These are phyloP conservation scores for Ceratocystis destructans DNA, from an alignment of 2,329 filamentous ascomycete species.

Conservation along the genomic window DNA sequence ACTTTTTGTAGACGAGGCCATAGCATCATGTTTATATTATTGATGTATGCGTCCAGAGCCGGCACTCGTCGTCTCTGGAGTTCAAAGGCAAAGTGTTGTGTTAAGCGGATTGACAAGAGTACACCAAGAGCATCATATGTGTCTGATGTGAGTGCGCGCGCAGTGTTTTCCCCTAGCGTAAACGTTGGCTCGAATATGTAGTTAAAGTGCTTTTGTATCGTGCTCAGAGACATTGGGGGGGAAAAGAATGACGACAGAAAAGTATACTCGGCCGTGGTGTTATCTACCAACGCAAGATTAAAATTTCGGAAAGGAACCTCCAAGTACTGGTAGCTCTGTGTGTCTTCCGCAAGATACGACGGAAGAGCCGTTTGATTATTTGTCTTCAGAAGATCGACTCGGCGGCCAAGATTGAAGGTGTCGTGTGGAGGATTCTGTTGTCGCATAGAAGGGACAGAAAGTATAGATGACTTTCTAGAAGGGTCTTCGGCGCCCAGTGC, in stretches of 20 bases:
- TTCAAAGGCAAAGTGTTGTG: constrained; percentile 88
- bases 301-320: constrained; percentile 89
- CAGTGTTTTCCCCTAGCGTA: constrained; percentile 62
- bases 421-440: constrained; percentile 54
- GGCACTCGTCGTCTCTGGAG: constrained; percentile 84
- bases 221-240: constrained; percentile 57
- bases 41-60: constrained; percentile 79
- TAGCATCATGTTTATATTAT: constrained; percentile 86
- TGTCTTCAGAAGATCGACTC: constrained; percentile 67
- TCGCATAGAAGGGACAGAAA: constrained; percentile 31
- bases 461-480: constrained; percentile 44
- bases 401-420: constrained; percentile 74
- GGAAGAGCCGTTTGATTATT: constrained; percentile 63
- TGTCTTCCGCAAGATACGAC: constrained; percentile 83
- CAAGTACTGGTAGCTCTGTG: constrained; percentile 70
- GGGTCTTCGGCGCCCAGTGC: constrained; percentile 64
- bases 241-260: constrained; percentile 87
- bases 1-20: constrained; percentile 93
- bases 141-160: constrained; percentile 60
- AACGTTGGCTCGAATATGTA: constrained; percentile 88
- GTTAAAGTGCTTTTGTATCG: constrained; percentile 69
- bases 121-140: constrained; percentile 77
- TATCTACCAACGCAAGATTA: constrained; percentile 86
- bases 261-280: constrained; percentile 85
- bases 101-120: constrained; percentile 80